A percentile compares a stretch with the other conserved stretches of the same genome.
These are phyloP conservation scores for Fomitopsis serialis DNA, from an alignment of 768 basidiomycete species.

Conservation along the genomic window DNA sequence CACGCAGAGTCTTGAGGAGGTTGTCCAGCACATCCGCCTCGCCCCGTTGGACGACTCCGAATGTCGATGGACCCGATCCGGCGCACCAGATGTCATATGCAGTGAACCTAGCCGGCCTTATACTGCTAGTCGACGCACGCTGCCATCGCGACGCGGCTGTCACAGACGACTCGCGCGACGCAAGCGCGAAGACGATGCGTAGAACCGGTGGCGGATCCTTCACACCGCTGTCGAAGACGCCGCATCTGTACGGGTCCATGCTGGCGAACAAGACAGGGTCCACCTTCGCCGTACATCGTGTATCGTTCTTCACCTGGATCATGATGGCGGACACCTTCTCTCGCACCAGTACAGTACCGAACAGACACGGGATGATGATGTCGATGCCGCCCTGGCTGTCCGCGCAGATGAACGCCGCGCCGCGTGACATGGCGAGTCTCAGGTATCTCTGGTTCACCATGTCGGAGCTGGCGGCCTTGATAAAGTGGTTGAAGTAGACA, in stretches of 20 bases:
- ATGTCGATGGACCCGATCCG: slow-evolving; percentile 1
- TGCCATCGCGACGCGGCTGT: too few species aligned
- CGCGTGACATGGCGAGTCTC: slow-evolving; percentile 17
- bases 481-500: slow-evolving; percentile 28
- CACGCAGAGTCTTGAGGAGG: neutral
- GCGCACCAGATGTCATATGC: slow-evolving; percentile 15
- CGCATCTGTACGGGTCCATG: slow-evolving; percentile 21
- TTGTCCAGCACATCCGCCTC: neutral
- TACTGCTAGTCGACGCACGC: too few species aligned
- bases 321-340: slow-evolving; percentile 22
- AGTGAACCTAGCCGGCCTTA: neutral
- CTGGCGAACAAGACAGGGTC: slow-evolving; percentile 15
- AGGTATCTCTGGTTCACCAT: slow-evolving; percentile 18
- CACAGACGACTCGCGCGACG: slow-evolving; percentile 1
- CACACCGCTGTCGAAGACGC: slow-evolving; percentile 14
- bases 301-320: slow-evolving; percentile 21
- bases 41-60: neutral
- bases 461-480: slow-evolving; percentile 19
- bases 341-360: slow-evolving; percentile 2
- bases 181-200: slow-evolving; percentile 21
- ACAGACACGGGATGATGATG: slow-evolving; percentile 22
- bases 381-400: slow-evolving; percentile 19
- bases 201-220: slow-evolving; percentile 8
- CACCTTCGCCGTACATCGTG: slow-evolving; percentile 6
- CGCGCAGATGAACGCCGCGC: slow-evolving; percentile 25